phyloP scores from a whole-genome alignment of 148 eudicot species.

The Persicaria tinctoria region DNA sequence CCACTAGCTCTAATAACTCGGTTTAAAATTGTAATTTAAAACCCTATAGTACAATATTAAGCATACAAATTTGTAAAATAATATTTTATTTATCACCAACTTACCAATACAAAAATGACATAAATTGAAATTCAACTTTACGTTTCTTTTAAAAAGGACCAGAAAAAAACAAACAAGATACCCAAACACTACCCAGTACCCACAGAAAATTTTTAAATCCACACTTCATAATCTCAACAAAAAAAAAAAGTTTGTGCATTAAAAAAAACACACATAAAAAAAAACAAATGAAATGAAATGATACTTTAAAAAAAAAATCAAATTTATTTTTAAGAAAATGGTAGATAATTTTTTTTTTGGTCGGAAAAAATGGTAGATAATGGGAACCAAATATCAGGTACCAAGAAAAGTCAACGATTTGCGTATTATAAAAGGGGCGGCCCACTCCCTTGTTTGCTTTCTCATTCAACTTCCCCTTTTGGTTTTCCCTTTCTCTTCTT shows the following conservation, averaged over 20 bases:
- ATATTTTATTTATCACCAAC: too few species aligned
- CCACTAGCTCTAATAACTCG: background rate
- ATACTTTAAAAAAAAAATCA: too few species aligned
- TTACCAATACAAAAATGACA: background rate
- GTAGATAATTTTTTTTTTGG: too few species aligned
- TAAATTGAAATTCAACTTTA: background rate
- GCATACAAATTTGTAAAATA: too few species aligned
- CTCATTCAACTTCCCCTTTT: constrained; percentile 1
- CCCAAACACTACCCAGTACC: constrained; percentile 1
- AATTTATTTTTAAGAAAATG: too few species aligned
- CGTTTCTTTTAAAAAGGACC: background rate
- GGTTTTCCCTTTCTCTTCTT: background rate
- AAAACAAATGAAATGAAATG: background rate
- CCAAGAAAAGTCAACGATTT: constrained; percentile 11
- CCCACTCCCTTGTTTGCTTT: background rate
- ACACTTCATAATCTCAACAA: background rate
- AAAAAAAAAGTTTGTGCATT: background rate
- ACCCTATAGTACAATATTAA: too few species aligned
- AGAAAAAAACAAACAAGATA: background rate
- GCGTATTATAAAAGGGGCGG: background rate
- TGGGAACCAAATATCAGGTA: too few species aligned
- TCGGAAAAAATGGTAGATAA: too few species aligned
- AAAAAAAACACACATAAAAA: background rate
- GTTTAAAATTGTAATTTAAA: too few species aligned
- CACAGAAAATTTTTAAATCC: background rate